Conservation (phyloP, 139 green algal species). For the Coelastrella sp. region DNA sequence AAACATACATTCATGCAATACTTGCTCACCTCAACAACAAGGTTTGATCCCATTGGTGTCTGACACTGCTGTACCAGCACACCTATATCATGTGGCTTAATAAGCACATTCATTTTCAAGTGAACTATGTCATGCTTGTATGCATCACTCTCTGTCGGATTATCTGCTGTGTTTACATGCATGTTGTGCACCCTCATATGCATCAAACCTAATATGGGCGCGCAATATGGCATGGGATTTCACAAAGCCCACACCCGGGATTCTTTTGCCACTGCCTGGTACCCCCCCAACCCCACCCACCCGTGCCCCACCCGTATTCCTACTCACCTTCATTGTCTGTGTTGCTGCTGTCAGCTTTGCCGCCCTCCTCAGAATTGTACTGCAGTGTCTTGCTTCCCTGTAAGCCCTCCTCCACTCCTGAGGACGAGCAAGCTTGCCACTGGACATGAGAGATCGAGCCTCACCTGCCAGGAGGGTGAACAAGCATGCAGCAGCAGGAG, state of each 20-base stretch:
- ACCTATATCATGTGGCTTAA: too few species aligned
- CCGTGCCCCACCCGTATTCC: neutral
- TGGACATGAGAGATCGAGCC: neutral
- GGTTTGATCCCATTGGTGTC: too few species aligned
- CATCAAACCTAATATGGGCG: too few species aligned
- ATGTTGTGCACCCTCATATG: too few species aligned
- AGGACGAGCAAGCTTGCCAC: neutral
- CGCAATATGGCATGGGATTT: too few species aligned
- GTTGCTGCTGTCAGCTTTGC: neutral
- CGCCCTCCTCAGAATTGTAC: slow-evolving; percentile 7
- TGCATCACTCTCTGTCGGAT: too few species aligned
- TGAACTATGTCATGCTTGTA: too few species aligned
- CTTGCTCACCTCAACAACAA: neutral
- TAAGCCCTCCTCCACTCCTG: slow-evolving; percentile 30
- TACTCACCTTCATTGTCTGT: neutral
- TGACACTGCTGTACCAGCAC: too few species aligned
- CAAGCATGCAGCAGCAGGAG: slow-evolving; percentile 12
- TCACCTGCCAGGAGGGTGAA: neutral
- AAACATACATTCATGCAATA: neutral
- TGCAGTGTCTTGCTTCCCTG: slow-evolving; percentile 29
- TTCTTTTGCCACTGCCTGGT: neutral
- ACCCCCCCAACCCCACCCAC: neutral
- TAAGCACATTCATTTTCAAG: too few species aligned
- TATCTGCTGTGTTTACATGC: too few species aligned
- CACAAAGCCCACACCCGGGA: too few species aligned